These are phyloP conservation scores for Hirsutella rhossiliensis DNA, from an alignment of 2,329 filamentous ascomycete genomes.

Conservation along the genomic window DNA sequence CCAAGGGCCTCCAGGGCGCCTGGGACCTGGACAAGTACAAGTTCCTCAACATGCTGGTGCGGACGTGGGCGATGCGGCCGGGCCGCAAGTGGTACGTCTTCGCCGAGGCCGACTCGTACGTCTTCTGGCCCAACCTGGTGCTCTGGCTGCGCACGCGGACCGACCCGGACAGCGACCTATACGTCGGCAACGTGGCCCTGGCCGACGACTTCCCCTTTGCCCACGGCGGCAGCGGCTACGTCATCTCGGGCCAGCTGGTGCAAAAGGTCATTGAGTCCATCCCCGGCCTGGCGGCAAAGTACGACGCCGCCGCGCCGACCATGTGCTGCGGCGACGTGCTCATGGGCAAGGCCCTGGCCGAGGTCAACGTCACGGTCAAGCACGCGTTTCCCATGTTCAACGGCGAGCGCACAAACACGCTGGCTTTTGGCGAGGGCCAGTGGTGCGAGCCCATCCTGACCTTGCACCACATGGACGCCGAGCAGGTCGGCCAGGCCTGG, in stretches of 20 bases:
- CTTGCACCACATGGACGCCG: slow-evolving; percentile 41
- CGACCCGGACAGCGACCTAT: slow-evolving; percentile 30
- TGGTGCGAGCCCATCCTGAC: slow-evolving; percentile 47
- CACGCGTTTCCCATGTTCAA: slow-evolving; percentile 41
- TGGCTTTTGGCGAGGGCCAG: slow-evolving; percentile 34
- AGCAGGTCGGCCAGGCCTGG: slow-evolving; percentile 40
- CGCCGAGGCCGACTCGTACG: slow-evolving; percentile 45
- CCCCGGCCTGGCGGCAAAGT: slow-evolving; percentile 29
- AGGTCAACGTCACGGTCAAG: slow-evolving; percentile 29
- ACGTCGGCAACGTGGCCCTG: slow-evolving; percentile 39
- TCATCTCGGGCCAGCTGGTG: slow-evolving; percentile 40
- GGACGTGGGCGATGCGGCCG: slow-evolving; percentile 41
- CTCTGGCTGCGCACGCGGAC: slow-evolving; percentile 32
- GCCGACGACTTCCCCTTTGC: slow-evolving; percentile 34
- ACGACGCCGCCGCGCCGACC: slow-evolving; percentile 29
- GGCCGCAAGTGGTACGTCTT: slow-evolving; percentile 47
- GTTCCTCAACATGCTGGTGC: slow-evolving; percentile 45
- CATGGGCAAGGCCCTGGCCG: slow-evolving; percentile 33
- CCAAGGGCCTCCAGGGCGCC: slow-evolving; percentile 17
- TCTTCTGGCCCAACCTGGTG: slow-evolving; percentile 42
- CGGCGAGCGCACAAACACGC: slow-evolving; percentile 38
- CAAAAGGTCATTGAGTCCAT: slow-evolving; percentile 31
- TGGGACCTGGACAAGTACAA: slow-evolving; percentile 52
- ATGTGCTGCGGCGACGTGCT: slow-evolving; percentile 42
- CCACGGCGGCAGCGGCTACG: slow-evolving; percentile 46